These are phyloP conservation scores for Magnusiomyces fungicola DNA, from an alignment of 1,139 yeast genomes.

Conservation along the genomic window DNA sequence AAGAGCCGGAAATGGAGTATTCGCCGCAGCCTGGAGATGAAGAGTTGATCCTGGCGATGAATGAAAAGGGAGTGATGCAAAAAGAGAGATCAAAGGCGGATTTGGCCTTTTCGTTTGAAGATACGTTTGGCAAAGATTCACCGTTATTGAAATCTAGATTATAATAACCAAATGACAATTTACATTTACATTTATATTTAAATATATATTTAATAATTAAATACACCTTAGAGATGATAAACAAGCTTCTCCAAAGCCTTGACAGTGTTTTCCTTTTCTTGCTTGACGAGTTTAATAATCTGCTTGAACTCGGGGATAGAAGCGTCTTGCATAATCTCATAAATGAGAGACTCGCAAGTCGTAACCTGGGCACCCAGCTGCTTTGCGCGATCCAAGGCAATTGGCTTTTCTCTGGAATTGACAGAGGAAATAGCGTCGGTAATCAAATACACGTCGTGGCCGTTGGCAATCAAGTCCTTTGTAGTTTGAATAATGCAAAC, in stretches of 20 bases:
- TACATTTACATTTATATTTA: not conserved
- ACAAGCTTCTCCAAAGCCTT: slow-evolving; percentile 18
- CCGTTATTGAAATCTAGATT: slow-evolving; percentile 21
- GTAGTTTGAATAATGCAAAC: slow-evolving; percentile 28
- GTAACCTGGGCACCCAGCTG: slow-evolving; percentile 26
- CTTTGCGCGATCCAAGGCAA: slow-evolving; percentile 23
- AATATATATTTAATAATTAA: not conserved
- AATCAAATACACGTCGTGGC: slow-evolving; percentile 25
- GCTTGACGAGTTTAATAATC: slow-evolving; percentile 21
- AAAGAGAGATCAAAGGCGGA: slow-evolving; percentile 22
- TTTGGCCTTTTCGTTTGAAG: slow-evolving; percentile 19
- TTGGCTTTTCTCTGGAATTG: slow-evolving; percentile 23
- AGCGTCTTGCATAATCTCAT: slow-evolving; percentile 36
- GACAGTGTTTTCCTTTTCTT: slow-evolving; percentile 15
- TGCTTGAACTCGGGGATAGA: slow-evolving; percentile 17
- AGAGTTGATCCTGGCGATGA: slow-evolving; percentile 23
- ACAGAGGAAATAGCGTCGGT: slow-evolving; percentile 26
- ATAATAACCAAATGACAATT: too few relatives aligned
- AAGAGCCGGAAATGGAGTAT: slow-evolving; percentile 32
- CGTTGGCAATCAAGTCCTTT: slow-evolving; percentile 21
- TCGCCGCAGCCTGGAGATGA: slow-evolving; percentile 32
- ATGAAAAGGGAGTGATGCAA: slow-evolving; percentile 22
- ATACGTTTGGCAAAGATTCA: slow-evolving; percentile 25
- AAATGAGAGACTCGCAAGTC: slow-evolving; percentile 34
- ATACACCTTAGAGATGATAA: slow-evolving; percentile 9